Evolutionary conservation across 768 basidiomycete genomes (phyloP).

Genomic region (Basidioascus undulatus): DNA sequence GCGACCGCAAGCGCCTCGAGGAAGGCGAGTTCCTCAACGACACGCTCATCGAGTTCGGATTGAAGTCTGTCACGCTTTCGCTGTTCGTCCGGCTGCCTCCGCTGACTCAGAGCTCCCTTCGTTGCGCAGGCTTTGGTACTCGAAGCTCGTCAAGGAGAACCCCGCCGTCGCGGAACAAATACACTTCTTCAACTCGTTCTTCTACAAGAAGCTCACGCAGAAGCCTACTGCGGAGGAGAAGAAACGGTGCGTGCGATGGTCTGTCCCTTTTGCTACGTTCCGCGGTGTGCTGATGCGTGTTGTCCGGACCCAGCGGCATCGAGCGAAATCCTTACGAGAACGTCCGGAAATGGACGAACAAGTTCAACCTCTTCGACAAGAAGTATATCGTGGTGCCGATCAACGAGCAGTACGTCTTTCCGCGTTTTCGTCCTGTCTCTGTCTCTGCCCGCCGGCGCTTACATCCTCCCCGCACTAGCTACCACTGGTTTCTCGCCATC

Average conservation of each 20-base stretch:
- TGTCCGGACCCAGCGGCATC: no score
- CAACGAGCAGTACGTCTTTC: constrained; percentile 80
- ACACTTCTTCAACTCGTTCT: constrained; percentile 90
- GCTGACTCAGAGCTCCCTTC: no score
- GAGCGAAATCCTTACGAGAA: constrained; percentile 30
- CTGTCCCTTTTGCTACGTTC: background rate
- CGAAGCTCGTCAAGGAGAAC: constrained; percentile 28
- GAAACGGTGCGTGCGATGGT: constrained; percentile 22
- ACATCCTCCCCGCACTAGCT: constrained; percentile 22
- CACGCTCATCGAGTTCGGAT: constrained; percentile 81
- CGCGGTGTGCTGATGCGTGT: no score
- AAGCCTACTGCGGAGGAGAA: constrained; percentile 23
- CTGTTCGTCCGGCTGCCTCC: background rate
- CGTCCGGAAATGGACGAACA: constrained; percentile 84
- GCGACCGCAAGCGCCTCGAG: constrained; percentile 46
- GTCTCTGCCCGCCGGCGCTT: background rate
- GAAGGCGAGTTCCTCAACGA: constrained; percentile 82
- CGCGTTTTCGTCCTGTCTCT: no score
- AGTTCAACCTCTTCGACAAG: constrained; percentile 67
- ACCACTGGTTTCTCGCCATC: constrained; percentile 93
- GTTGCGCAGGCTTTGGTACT: constrained; percentile 38
- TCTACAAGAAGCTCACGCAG: constrained; percentile 76
- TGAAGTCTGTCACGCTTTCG: constrained; percentile 52
- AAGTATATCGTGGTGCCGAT: constrained; percentile 85
- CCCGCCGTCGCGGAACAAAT: constrained; percentile 45